Conservation (phyloP, 139 green algal genomes). For the Volvox africanus region DNA sequence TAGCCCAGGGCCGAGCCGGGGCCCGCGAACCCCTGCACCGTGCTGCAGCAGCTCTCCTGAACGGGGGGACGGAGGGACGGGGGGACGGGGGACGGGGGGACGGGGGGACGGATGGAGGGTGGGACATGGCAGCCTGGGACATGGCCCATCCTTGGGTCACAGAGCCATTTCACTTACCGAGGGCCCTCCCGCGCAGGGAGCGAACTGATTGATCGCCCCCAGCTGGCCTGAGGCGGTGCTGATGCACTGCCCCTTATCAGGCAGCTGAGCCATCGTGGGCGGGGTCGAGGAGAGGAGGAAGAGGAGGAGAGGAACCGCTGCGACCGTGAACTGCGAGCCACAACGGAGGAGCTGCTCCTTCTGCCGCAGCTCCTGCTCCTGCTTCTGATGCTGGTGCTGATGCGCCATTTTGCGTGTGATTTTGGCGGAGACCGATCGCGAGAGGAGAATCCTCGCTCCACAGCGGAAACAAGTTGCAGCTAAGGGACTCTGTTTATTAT, state of each 20-base stretch:
- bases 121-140: background rate
- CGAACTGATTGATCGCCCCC: background rate
- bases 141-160: background rate
- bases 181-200: conserved; percentile 21
- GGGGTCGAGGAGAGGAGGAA: background rate
- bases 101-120: background rate
- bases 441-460: too few relatives aligned
- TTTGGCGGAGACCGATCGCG: too few relatives aligned
- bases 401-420: too few relatives aligned
- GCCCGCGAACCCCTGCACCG: conserved; percentile 10
- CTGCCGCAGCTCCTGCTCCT: too few relatives aligned
- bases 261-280: background rate
- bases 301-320: background rate
- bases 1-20: background rate
- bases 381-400: too few relatives aligned
- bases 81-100: background rate
- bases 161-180: background rate
- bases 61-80: background rate
- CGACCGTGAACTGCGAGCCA: too few relatives aligned
- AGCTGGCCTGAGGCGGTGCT: background rate
- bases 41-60: conserved; percentile 4
- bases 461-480: too few relatives aligned
- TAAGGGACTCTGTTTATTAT: too few relatives aligned
- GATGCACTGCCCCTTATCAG: conserved; percentile 25
- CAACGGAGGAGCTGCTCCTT: too few relatives aligned